phyloP scores from a whole-genome alignment of 192 early-diverging fungal species.

The Coemansia sp. region DNA sequence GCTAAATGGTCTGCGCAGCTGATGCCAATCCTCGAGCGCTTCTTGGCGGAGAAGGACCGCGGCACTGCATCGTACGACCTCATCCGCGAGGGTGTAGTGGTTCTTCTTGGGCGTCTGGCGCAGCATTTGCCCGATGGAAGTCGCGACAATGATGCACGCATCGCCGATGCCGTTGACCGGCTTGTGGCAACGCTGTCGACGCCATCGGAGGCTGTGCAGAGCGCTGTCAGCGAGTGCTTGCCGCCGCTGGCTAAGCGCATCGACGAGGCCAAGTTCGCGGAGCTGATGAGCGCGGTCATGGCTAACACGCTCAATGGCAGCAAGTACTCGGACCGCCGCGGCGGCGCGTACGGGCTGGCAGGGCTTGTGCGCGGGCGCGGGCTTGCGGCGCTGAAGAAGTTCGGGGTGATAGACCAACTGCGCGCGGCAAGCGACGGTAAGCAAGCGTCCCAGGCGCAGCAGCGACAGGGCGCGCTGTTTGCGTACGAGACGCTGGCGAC shows the following conservation, averaged over 20 bases:
- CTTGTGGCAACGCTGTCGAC: slow-evolving; percentile 88
- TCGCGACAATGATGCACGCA: slow-evolving; percentile 57
- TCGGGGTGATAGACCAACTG: slow-evolving; percentile 72
- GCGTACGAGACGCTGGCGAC: slow-evolving; percentile 87
- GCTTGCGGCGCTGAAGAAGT: slow-evolving; percentile 83
- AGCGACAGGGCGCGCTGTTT: slow-evolving; percentile 92
- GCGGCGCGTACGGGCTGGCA: slow-evolving; percentile 94
- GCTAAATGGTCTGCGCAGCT: slow-evolving; percentile 63
- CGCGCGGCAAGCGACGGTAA: slow-evolving; percentile 65
- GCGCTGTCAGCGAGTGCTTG: slow-evolving; percentile 90
- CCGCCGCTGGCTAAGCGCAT: slow-evolving; percentile 84
- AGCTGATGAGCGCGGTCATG: slow-evolving; percentile 64
- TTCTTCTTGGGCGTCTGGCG: slow-evolving; percentile 88
- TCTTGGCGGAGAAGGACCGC: slow-evolving; percentile 68
- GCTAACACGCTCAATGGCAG: slow-evolving; percentile 66
- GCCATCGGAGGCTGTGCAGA: slow-evolving; percentile 92
- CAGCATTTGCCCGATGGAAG: slow-evolving; percentile 70
- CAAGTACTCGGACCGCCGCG: slow-evolving; percentile 86
- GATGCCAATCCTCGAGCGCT: slow-evolving; percentile 75
- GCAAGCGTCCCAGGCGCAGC: slow-evolving; percentile 59
- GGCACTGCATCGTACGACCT: slow-evolving; percentile 77
- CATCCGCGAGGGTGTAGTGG: slow-evolving; percentile 89
- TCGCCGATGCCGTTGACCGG: slow-evolving; percentile 80
- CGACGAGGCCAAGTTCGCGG: slow-evolving; percentile 57
- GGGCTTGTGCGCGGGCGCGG: slow-evolving; percentile 92